Percentiles rank a stretch among this genome's conserved stretches.
These are phyloP conservation scores for Trametopsis cervina DNA, from an alignment of 768 basidiomycete genomes.

Conservation along the genomic window DNA sequence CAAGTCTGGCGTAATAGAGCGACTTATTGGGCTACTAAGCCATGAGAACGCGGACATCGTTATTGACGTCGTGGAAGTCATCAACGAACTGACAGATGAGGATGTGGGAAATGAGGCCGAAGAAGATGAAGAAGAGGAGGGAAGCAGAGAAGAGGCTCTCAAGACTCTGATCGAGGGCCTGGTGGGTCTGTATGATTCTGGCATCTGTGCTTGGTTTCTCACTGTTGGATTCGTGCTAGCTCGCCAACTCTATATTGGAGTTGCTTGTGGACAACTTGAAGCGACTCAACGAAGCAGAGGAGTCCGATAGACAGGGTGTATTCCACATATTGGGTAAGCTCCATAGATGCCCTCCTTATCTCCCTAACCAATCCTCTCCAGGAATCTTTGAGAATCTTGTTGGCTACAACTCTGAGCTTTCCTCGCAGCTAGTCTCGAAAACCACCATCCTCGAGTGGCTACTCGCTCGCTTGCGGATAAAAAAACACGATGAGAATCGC, in stretches of 20 bases:
- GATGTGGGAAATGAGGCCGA: slow-evolving; percentile 79
- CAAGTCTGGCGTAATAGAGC: slow-evolving; percentile 58
- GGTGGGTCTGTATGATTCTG: slow-evolving; percentile 39
- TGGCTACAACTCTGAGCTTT: slow-evolving; percentile 75
- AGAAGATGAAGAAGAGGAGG: slow-evolving; percentile 54
- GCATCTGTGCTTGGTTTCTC: slow-evolving; percentile 2
- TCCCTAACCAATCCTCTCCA: slow-evolving; percentile 21
- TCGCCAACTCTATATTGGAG: slow-evolving; percentile 80
- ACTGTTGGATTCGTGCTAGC: slow-evolving; percentile 34
- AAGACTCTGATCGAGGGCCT: slow-evolving; percentile 70
- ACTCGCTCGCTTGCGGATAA: slow-evolving; percentile 63
- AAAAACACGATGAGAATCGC: slow-evolving; percentile 82
- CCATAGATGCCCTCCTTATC: not conserved
- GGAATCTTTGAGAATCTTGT: slow-evolving; percentile 92
- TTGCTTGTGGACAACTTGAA: slow-evolving; percentile 83
- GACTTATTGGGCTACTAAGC: slow-evolving; percentile 79
- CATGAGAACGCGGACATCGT: slow-evolving; percentile 98
- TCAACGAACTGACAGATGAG: slow-evolving; percentile 95
- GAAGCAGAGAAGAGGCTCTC: slow-evolving; percentile 56
- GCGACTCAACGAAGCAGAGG: slow-evolving; percentile 86
- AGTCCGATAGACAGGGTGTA: slow-evolving; percentile 85
- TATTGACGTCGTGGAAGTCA: slow-evolving; percentile 88
- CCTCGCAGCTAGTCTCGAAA: slow-evolving; percentile 60
- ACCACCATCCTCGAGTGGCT: slow-evolving; percentile 79
- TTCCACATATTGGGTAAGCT: slow-evolving; percentile 81